Evolutionary conservation across 352 stramenopile genomes (phyloP), one percentile per base, ranked within the genome.

Genomic region (Globisporangium iwayamae): DNA sequence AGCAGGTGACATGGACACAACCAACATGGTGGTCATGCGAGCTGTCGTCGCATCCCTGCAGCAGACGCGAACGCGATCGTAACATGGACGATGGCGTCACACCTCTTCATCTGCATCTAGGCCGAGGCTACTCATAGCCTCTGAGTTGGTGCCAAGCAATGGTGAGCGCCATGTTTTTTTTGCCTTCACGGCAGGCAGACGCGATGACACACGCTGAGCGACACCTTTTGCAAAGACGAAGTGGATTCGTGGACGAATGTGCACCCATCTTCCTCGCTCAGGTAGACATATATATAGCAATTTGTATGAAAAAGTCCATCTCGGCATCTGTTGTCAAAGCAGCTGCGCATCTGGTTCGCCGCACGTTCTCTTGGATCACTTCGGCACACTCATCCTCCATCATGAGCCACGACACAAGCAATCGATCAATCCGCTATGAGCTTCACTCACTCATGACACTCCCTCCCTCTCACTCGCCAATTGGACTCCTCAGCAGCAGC

Each of bases 271-370:
- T 0, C 45, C 13, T 47, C 14, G 41, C 20, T 47, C 41, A 6
- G 18, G 13, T 47, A 7, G 41, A 47, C 41, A n/a, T 47, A 20
- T 1, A 47, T 47, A 47, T 47, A 4, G 16, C 3, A 2, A 5
- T 4, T 47, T 47, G 41, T 47, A 47, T 47, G 16, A 14, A 16
- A 2, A 47, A 20, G 16, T 47, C 41, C 13, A 47, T 18, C 38
- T 4, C 38, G 38, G 11, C 34, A 39, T 45, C 3, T 18, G 11
- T 45, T 45, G 38, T 45, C 14, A 47, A 20, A 28, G 25, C 25
- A 60, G 34, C 38, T 60, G 54, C 54, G 2, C 50, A 28, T 28
- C 51, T 43, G 51, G 18, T 56, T 56, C 51, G 51, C 51, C 30
- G 51, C 51, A 56, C 51, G 30, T 56, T 56, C 51, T 56, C 51